phyloP scores from a whole-genome alignment of 768 basidiomycete genomes.

The Leccinum longicurvipes region DNA sequence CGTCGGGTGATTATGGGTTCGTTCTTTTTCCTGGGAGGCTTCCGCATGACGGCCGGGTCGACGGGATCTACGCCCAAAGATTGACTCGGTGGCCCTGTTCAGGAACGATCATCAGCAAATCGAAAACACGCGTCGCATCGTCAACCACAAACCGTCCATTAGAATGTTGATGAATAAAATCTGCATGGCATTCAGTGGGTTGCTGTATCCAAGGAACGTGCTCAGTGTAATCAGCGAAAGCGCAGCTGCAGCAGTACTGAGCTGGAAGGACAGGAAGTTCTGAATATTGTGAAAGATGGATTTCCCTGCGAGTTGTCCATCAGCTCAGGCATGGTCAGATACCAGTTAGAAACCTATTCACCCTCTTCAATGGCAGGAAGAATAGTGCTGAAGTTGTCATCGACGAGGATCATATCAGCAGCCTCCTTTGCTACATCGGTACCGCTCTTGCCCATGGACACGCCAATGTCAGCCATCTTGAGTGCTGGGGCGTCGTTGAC shows the following conservation, averaged over 20 bases:
- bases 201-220: constrained; percentile 84
- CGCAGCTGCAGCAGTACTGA: constrained; percentile 96
- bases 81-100: constrained; percentile 85
- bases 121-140: neutral
- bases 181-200: constrained; percentile 97
- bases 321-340: neutral
- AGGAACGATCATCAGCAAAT: neutral
- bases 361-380: constrained; percentile 93
- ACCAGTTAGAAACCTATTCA: constrained; percentile 24
- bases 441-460: constrained; percentile 98
- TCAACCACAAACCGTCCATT: constrained; percentile 75
- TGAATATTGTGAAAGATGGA: constrained; percentile 99
- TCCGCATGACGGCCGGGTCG: constrained; percentile 87
- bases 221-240: constrained; percentile 93
- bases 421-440: constrained; percentile 99
- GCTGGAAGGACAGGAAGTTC: constrained; percentile 95
- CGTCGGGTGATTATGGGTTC: constrained; percentile 79
- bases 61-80: constrained; percentile 96
- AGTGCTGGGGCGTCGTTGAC: constrained; percentile 97
- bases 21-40: constrained; percentile 89
- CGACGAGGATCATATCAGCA: constrained; percentile 93
- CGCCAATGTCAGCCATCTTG: constrained; percentile 97
- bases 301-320: constrained; percentile 56
- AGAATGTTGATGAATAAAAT: constrained; percentile 99
- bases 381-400: constrained; percentile 96